Percentiles rank a stretch among this genome's conserved stretches.
These are phyloP conservation scores for Phytophthora tentaculata DNA, from an alignment of 352 stramenopile species.

Conservation along the genomic window DNA sequence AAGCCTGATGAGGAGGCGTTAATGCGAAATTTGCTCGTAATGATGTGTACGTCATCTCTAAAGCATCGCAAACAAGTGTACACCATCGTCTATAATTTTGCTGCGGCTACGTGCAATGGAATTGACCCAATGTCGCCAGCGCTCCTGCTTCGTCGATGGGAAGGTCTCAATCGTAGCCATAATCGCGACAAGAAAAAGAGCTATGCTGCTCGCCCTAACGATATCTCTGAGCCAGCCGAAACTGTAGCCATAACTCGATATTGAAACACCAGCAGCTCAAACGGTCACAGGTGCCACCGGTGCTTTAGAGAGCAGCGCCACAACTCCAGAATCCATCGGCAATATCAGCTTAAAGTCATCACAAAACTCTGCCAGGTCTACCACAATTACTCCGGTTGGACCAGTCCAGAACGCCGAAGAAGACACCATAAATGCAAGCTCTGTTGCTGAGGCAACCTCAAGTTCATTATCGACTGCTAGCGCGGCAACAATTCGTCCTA, in stretches of 20 bases:
- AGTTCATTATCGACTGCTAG: neutral
- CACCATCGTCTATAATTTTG: neutral
- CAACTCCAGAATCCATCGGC: neutral
- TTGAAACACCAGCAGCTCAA: neutral
- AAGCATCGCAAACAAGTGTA: neutral
- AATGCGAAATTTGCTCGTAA: neutral
- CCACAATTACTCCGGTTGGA: neutral
- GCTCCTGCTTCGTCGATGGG: neutral
- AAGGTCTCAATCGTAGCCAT: neutral
- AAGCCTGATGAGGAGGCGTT: neutral
- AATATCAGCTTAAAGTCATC: neutral
- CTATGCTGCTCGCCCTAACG: neutral
- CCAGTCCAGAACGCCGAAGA: neutral
- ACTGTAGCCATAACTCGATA: neutral
- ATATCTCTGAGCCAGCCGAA: neutral
- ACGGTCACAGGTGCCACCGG: neutral
- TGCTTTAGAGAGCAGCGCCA: neutral
- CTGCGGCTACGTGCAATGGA: neutral
- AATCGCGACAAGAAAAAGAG: neutral
- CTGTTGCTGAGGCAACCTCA: no score
- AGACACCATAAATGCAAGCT: neutral
- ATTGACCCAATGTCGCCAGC: neutral
- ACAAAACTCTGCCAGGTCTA: neutral
- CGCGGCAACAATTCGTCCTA: neutral
- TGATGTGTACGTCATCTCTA: neutral